Evolutionary conservation across 2,329 filamentous ascomycete species (phyloP).

Genomic region (Eurotiales sp.): DNA sequence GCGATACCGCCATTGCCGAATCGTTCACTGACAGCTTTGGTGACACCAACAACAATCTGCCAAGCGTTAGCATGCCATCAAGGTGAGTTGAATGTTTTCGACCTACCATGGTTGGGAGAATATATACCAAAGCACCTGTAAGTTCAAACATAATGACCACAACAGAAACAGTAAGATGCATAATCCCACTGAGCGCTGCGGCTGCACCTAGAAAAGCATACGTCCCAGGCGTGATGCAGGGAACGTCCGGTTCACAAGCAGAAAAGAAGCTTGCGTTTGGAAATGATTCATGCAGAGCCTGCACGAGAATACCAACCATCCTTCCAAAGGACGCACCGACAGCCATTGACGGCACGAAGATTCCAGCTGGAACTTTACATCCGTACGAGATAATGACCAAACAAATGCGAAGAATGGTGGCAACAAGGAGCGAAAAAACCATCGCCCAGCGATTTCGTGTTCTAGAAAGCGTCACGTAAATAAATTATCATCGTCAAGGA

Average conservation of each 20-base stretch:
- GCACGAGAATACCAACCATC: slow-evolving; percentile 90
- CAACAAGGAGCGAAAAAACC: slow-evolving; percentile 70
- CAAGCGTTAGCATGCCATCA: slow-evolving; percentile 9
- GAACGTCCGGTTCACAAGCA: slow-evolving; percentile 82
- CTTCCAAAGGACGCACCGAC: slow-evolving; percentile 91
- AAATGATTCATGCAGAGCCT: slow-evolving; percentile 79
- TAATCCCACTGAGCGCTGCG: slow-evolving; percentile 88
- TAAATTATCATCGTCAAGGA: not conserved
- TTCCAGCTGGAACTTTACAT: slow-evolving; percentile 95
- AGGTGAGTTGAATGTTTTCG: not conserved
- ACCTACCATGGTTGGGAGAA: slow-evolving; percentile 83
- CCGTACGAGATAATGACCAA: slow-evolving; percentile 95
- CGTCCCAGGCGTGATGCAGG: slow-evolving; percentile 94
- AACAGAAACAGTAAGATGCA: slow-evolving; percentile 95
- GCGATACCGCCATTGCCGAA: slow-evolving; percentile 97
- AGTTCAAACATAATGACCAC: slow-evolving; percentile 99
- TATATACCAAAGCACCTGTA: slow-evolving; percentile 94
- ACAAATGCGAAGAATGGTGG: slow-evolving; percentile 74
- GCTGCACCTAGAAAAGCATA: slow-evolving; percentile 94
- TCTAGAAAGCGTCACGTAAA: slow-evolving; percentile 29
- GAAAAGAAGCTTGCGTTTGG: slow-evolving; percentile 82
- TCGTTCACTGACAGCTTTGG: slow-evolving; percentile 84
- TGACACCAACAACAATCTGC: slow-evolving; percentile 88
- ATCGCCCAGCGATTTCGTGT: slow-evolving; percentile 70
- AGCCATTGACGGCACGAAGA: slow-evolving; percentile 98